Conservation (phyloP, 495 filamentous ascomycete genomes). For the Penicillium cosmopolitanum region DNA sequence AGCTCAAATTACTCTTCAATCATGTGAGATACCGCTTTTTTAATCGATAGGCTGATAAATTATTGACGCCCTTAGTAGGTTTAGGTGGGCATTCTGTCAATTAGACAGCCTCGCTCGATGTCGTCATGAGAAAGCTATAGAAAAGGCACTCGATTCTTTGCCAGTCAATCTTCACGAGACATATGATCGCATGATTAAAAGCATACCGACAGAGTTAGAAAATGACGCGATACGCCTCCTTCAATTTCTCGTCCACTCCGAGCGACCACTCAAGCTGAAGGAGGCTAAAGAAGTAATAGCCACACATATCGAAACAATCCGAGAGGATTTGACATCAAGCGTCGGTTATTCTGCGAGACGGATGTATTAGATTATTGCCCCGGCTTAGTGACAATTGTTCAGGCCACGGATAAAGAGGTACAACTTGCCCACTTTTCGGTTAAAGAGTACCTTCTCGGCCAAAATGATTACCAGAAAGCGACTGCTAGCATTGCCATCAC, state of each 20-base stretch:
- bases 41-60: too few species aligned
- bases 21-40: too few species aligned
- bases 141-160: conserved; percentile 33
- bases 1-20: too few species aligned
- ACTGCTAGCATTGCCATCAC: conserved; percentile 28
- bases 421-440: conserved; percentile 36
- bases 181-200: conserved; percentile 39
- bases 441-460: conserved; percentile 31
- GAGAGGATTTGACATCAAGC: conserved; percentile 17
- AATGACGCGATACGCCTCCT: conserved; percentile 29
- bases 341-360: conserved; percentile 24
- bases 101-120: conserved; percentile 39
- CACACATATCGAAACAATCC: conserved; percentile 16
- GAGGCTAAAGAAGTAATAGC: conserved; percentile 32
- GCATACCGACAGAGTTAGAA: conserved; percentile 26
- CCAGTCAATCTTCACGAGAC: conserved; percentile 41
- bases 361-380: conserved; percentile 25
- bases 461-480: conserved; percentile 14
- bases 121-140: conserved; percentile 19
- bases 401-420: conserved; percentile 11
- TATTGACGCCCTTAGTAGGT: conserved; percentile 5
- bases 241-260: conserved; percentile 28
- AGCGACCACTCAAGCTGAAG: conserved; percentile 22
- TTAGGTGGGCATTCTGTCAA: conserved; percentile 47
- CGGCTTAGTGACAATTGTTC: conserved; percentile 18